Base-by-base conservation (phyloP, 495 filamentous ascomycete species). In the Neurospora cerealis region DNA sequence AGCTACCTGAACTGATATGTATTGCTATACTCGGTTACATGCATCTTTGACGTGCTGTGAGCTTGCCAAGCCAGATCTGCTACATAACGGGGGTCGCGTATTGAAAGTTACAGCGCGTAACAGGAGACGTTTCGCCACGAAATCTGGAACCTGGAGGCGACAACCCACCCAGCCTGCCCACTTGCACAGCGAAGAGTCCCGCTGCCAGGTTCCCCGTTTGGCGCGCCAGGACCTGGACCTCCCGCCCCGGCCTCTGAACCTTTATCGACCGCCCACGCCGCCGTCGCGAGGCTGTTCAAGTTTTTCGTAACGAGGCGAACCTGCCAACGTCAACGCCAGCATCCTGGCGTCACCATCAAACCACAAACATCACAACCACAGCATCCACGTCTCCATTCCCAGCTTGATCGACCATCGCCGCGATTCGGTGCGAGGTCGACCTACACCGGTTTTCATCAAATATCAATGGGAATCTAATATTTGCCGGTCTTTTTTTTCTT, bases 401-500 rank as follows among this genome's bases (percentile, higher is more conserved):
- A 66, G 28, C 54, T 36, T 70, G 34, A 70, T 69, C 74, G 28
- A 73, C 75, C 74, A 75, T 75, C 76, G 73, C 73, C 48, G 74
- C 60, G 54, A 74, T 72, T 69, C 46, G 70, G 66, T 72, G 75
- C 42, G 75, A 71, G 74, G 70, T 74, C 40, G 72, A 39, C n/a
- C 28, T 15, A 66, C 54, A 28, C 7, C 54, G 15, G 6, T 34
- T 54, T 66, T 60, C 38, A 72, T 48, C 74, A 13, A 73, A 75
- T 70, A 75, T 74, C 77, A 72, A 73, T 69, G 75, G 54, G 44
- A 74, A 73, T 62, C 17, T 71, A 69, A 69, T 70, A 74, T 37
- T 72, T 70, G 71, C 69, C 69, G 15, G 71, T 44, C n/a, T 11
- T 24, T 46, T 71, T 41, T 13, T 21, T 42, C 39, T 24, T 41